Evolutionary conservation across 305 asterid genomes (phyloP), one percentile per base, ranked within the genome.

Genomic region (Fraxinus paxiana): DNA sequence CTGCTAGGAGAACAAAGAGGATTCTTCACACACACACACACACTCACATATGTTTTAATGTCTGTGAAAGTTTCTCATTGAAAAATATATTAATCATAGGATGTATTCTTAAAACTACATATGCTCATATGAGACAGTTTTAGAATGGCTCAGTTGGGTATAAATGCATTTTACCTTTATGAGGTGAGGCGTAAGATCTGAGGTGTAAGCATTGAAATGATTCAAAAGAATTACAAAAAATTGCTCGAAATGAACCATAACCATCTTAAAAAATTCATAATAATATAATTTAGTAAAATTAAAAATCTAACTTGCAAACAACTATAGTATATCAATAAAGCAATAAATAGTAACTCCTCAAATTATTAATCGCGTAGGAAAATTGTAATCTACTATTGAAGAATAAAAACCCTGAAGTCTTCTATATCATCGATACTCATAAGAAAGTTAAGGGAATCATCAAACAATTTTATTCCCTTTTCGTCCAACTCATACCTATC

Each of bases 1-100:
- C 31, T 80, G 76, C 72, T 75, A 38, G 69, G 28, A 46, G 61
- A 74, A 37, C 43, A 72, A 77, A 2, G 54, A 46, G 26, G 35
- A 38, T 76, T 35, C 73, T 24, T 51, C 65, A 54, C 65, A 56
- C 15, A 26, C 10, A 61, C n/a, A 46, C 6, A 41, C 48, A 43
- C 20, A 20, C 24, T 20, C 9, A 61, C 54, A 48, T 7, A 10
- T 63, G 34, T 24, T 26, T 2, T n/a, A 65, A 9, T 26, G 18
- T 26, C 37, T 28, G 12, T 20, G 37, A 65, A 26, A 65, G 73
- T 26, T 65, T 24, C 20, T 65, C 73, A 65, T 26, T 65, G 17
- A 65, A 65, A 65, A 65, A 65, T 59, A 24, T 65, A 65, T 28
- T 24, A 8, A 26, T 24, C 8, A 63, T n/a, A 10, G 34, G 31